Percentiles rank a stretch among this genome's conserved stretches.
phyloP scores from a whole-genome alignment of 768 basidiomycete genomes.

The Lactarius vividus region DNA sequence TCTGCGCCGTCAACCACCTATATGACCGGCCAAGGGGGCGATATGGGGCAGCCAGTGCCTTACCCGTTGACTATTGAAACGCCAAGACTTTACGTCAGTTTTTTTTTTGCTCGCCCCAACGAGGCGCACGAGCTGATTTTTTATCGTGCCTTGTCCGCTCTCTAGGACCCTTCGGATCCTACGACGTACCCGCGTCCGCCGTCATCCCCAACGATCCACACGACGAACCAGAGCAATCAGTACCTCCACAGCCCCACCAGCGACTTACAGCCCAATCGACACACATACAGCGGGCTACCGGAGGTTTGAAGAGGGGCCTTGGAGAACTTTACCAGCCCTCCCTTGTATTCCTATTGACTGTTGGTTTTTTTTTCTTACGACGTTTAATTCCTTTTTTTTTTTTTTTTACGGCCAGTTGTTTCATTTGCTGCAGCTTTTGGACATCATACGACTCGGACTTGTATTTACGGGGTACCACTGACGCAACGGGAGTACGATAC shows the following conservation, averaged over 20 bases:
- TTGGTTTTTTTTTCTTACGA: neutral
- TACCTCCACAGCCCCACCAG: neutral
- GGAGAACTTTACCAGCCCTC: too few species aligned
- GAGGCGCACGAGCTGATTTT: neutral
- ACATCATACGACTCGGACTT: neutral
- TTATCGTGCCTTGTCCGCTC: neutral
- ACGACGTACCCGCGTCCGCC: constrained; percentile 21
- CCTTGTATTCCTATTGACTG: neutral
- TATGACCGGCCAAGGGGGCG: neutral
- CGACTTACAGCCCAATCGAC: constrained; percentile 12
- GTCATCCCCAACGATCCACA: constrained; percentile 19
- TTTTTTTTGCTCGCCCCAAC: neutral
- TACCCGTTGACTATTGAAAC: constrained; percentile 4
- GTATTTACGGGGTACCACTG: neutral
- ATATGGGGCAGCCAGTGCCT: constrained; percentile 1
- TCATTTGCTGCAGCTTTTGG: neutral
- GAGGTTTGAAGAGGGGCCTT: constrained; percentile 13
- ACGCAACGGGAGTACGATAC: neutral
- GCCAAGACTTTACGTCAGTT: constrained; percentile 22
- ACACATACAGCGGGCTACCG: constrained; percentile 19
- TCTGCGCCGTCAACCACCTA: constrained; percentile 28
- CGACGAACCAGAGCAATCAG: constrained; percentile 4
- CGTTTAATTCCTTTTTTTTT: neutral
- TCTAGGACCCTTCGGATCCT: constrained; percentile 28
- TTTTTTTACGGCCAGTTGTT: neutral